phyloP scores from a whole-genome alignment of 495 filamentous ascomycete genomes.

The Neurospora sp. region DNA sequence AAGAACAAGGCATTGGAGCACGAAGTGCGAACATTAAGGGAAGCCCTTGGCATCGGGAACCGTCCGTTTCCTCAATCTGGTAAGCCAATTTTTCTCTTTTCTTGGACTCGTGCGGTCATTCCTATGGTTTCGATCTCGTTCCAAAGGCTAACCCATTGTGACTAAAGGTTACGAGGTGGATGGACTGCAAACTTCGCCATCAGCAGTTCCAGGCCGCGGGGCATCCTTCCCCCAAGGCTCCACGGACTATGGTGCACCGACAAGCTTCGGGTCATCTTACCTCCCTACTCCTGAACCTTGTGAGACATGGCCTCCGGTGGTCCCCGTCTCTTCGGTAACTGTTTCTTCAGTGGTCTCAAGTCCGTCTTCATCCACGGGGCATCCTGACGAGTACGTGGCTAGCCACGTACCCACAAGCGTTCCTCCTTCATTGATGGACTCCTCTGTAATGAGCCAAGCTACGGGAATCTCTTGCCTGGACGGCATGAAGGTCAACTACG shows the following conservation, averaged over 20 bases:
- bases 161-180: constrained; percentile 12
- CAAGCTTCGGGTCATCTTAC: constrained; percentile 18
- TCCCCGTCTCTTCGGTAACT: constrained; percentile 15
- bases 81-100: constrained; percentile 8
- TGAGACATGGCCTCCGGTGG: constrained; percentile 23
- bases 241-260: constrained; percentile 7
- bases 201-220: constrained; percentile 7
- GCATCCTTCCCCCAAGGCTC: constrained; percentile 7
- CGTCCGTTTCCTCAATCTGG: constrained; percentile 9
- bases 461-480: constrained; percentile 10
- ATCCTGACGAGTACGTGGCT: constrained; percentile 26
- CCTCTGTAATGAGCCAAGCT: constrained; percentile 12
- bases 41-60: constrained; percentile 17
- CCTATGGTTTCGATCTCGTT: constrained; percentile 9
- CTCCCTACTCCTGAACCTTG: constrained; percentile 25
- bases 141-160: constrained; percentile 13
- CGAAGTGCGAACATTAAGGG: constrained; percentile 21
- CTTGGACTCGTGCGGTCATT: not conserved
- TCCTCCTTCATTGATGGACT: constrained; percentile 25
- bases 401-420: constrained; percentile 30
- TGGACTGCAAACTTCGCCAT: constrained; percentile 1
- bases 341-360: constrained; percentile 31
- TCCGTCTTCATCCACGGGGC: constrained; percentile 28
- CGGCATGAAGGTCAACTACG: constrained; percentile 11
- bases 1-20: constrained; percentile 30